phyloP scores from a whole-genome alignment of 306 rosid genomes.

The Dalbergia oliveri region DNA sequence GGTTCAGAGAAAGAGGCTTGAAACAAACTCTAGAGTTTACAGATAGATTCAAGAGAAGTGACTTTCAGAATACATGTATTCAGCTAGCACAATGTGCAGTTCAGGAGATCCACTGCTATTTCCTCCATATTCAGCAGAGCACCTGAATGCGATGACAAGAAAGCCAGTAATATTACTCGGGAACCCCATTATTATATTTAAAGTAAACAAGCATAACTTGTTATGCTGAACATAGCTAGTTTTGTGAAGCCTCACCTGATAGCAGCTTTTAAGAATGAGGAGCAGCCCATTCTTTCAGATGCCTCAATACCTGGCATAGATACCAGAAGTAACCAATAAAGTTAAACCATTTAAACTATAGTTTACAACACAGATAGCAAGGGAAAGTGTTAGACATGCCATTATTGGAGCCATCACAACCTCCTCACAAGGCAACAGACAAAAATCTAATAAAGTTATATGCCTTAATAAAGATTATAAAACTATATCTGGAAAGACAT shows the following conservation, averaged over 20 bases:
- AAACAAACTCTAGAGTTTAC: slow-evolving; percentile 12
- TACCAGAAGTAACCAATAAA: too few species aligned
- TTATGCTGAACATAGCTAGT: background rate
- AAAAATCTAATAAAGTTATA: slow-evolving; percentile 14
- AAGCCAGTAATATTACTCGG: slow-evolving; percentile 22
- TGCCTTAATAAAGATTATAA: slow-evolving; percentile 12
- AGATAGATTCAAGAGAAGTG: slow-evolving; percentile 47
- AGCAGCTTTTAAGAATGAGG: slow-evolving; percentile 92
- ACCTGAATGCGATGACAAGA: slow-evolving; percentile 58
- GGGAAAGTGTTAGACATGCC: too few species aligned
- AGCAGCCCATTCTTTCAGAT: slow-evolving; percentile 58
- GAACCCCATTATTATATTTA: background rate
- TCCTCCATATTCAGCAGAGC: slow-evolving; percentile 91
- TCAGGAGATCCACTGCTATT: slow-evolving; percentile 77
- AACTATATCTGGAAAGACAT: slow-evolving; percentile 33
- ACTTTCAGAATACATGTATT: slow-evolving; percentile 86
- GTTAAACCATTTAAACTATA: too few species aligned
- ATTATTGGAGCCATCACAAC: too few species aligned
- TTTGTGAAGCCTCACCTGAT: slow-evolving; percentile 62
- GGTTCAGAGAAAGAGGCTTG: background rate
- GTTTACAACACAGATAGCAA: too few species aligned
- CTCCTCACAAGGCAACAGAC: background rate
- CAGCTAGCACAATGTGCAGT: slow-evolving; percentile 86
- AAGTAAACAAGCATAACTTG: background rate
- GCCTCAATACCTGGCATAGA: too few species aligned